Percentiles rank a stretch among this genome's conserved stretches.
Conservation (phyloP, 1,284 basidiomycete genomes). For the Anthracocystis walkeri region DNA sequence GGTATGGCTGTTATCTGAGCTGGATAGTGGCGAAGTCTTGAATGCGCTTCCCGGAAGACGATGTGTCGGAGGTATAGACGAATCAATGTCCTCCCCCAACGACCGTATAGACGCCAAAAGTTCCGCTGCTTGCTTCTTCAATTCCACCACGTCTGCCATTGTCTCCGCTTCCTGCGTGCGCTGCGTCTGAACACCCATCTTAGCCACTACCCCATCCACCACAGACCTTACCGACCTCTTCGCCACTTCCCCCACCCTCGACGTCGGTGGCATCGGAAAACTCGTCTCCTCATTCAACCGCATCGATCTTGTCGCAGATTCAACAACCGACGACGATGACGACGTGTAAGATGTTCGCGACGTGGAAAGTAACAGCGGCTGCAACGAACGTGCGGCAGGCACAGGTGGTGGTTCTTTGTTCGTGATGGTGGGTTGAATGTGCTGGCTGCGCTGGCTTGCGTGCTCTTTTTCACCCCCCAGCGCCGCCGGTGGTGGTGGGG, state of each 20-base stretch:
- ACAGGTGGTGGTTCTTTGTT: neutral
- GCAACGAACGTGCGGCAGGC: conserved; percentile 13
- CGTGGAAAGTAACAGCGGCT: conserved; percentile 23
- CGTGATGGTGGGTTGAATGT: neutral
- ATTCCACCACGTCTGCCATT: conserved; percentile 11
- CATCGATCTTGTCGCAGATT: conserved; percentile 10
- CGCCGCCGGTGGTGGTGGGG: neutral
- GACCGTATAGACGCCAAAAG: conserved; percentile 25
- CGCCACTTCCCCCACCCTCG: neutral
- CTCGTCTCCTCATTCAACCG: conserved; percentile 20
- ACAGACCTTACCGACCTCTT: neutral
- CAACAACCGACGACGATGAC: conserved; percentile 20
- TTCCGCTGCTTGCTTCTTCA: conserved; percentile 24
- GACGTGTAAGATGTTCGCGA: conserved; percentile 33
- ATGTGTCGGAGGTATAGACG: conserved; percentile 24
- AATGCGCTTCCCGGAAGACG: conserved; percentile 16
- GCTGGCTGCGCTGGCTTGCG: neutral
- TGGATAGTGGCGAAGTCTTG: neutral
- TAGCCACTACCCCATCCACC: no score
- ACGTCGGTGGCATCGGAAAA: conserved; percentile 35
- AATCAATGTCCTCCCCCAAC: conserved; percentile 29
- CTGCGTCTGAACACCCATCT: no score
- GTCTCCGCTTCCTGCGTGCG: no score
- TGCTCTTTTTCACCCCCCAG: neutral
- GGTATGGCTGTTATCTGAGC: neutral